Evolutionary conservation across 768 basidiomycete genomes (phyloP), one percentile per base, ranked within the genome.

Genomic region (Suillus fuscotomentosus): DNA sequence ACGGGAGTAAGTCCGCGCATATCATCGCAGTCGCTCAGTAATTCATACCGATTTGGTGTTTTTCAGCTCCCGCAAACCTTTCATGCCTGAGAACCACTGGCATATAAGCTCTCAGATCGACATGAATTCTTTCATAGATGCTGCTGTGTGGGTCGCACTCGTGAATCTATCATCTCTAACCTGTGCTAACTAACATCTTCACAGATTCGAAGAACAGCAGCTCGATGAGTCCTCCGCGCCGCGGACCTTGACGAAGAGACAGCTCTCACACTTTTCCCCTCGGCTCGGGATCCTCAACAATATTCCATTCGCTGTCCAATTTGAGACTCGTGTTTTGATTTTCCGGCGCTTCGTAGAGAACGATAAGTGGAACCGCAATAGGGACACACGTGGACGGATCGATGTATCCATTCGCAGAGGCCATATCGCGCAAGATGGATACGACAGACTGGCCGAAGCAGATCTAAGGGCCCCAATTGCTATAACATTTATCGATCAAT

Each of bases 251-350:
- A 82, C 86, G 15, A 90, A 89, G 69, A 89, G 92, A 6, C 88
- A 92, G 67, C 79, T 98, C 60, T 53, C 75, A 42, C 95, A 68
- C 6, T 41, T 74, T 14, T 75, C 76, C 38, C 97, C 96, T 0
- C 87, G 95, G 8, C 83, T 99, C 3, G 94, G 93, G 3, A 84
- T 98, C 34, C 85, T 99, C 61, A 93, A 98, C 79, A 96, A 98
- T 76, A 92, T 99, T 63, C 97, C 96, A 0, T 97, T 97, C 77
- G 88, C 94, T 6, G 91, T 99, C 63, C 96, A 97, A 0, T 99
- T 99, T 77, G 88, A 91, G 60, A 86, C 87, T 1, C 88, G 97
- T n/a, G 92, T 98, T 13, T 84, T 87, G 43, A 94, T 98, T 55
- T 97, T 98, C 78, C 84, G 94, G 27, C 81, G 86, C 61, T 97